These are phyloP conservation scores for Trametopsis cervina DNA, from an alignment of 768 basidiomycete species.

Conservation along the genomic window DNA sequence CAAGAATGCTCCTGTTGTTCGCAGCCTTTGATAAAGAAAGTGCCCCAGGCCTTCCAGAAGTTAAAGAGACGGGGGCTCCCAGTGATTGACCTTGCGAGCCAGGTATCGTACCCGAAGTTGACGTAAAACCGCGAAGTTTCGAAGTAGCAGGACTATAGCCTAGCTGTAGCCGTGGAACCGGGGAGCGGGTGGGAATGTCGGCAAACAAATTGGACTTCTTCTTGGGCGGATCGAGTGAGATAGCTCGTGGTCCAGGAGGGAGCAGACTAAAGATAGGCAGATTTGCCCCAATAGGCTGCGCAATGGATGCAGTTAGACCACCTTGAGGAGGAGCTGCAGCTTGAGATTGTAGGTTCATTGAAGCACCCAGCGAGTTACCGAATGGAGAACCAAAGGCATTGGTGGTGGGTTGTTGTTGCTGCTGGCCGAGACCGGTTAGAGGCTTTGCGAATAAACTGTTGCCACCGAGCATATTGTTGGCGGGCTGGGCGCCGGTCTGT, in stretches of 20 bases:
- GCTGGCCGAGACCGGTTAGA: conserved; percentile 36
- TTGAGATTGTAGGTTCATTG: conserved; percentile 28
- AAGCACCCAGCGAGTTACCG: conserved; percentile 19
- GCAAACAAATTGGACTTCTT: conserved; percentile 74
- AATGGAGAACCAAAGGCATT: conserved; percentile 26
- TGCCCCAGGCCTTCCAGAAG: conserved; percentile 47
- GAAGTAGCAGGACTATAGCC: conserved; percentile 58
- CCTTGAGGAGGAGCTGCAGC: conserved; percentile 28
- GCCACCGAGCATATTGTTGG: conserved; percentile 34
- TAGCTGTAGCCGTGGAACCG: conserved; percentile 55
- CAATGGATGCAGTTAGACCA: conserved; percentile 76
- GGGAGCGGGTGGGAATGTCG: conserved; percentile 69
- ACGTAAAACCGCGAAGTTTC: conserved; percentile 66
- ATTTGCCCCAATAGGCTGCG: conserved; percentile 72
- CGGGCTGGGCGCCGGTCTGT: conserved; percentile 35
- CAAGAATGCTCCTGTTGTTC: conserved; percentile 28
- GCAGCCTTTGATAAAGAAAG: conserved; percentile 45
- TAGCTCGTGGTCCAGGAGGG: conserved; percentile 59
- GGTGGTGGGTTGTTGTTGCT: conserved; percentile 31
- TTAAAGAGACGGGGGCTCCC: conserved; percentile 37
- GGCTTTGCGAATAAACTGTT: conserved; percentile 47
- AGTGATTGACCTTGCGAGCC: conserved; percentile 30
- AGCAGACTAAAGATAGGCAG: conserved; percentile 72
- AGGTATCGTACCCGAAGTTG: conserved; percentile 31
- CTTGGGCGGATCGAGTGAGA: conserved; percentile 57